Percentiles rank a stretch among this genome's conserved stretches.
Conservation (phyloP, 1,284 basidiomycete genomes). For the Singerocomus inundabilis region DNA sequence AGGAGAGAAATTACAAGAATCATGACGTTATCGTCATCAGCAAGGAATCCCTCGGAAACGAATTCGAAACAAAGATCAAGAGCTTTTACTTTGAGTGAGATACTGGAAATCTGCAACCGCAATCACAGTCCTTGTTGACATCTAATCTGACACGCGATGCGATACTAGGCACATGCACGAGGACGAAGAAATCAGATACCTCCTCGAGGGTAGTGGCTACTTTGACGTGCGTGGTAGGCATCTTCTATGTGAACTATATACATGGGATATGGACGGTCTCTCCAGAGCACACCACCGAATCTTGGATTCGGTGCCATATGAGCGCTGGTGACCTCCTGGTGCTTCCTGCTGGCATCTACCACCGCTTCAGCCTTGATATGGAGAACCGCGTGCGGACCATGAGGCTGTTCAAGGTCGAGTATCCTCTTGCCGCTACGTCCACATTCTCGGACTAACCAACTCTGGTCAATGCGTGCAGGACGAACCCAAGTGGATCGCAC, state of each 20-base stretch:
- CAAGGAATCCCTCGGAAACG: slow-evolving; percentile 71
- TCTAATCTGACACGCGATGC: slow-evolving; percentile 29
- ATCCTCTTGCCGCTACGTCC: background rate
- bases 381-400: slow-evolving; percentile 64
- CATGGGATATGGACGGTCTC: slow-evolving; percentile 40
- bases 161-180: slow-evolving; percentile 74
- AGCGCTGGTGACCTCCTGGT: slow-evolving; percentile 71
- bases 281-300: slow-evolving; percentile 52
- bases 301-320: slow-evolving; percentile 73
- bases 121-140: no score
- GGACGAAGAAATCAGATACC: slow-evolving; percentile 86
- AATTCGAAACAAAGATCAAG: slow-evolving; percentile 75
- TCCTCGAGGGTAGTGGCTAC: slow-evolving; percentile 76
- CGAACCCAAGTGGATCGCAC: slow-evolving; percentile 83
- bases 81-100: slow-evolving; percentile 74
- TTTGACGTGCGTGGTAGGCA: slow-evolving; percentile 76
- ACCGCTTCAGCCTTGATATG: slow-evolving; percentile 79
- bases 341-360: slow-evolving; percentile 76
- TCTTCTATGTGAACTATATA: slow-evolving; percentile 39
- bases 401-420: slow-evolving; percentile 71
- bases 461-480: slow-evolving; percentile 53
- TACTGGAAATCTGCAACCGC: slow-evolving; percentile 12
- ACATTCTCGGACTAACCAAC: background rate
- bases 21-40: slow-evolving; percentile 72
- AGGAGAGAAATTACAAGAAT: slow-evolving; percentile 72